phyloP scores from a whole-genome alignment of 306 rosid genomes.

The Arachis hypogaea region DNA sequence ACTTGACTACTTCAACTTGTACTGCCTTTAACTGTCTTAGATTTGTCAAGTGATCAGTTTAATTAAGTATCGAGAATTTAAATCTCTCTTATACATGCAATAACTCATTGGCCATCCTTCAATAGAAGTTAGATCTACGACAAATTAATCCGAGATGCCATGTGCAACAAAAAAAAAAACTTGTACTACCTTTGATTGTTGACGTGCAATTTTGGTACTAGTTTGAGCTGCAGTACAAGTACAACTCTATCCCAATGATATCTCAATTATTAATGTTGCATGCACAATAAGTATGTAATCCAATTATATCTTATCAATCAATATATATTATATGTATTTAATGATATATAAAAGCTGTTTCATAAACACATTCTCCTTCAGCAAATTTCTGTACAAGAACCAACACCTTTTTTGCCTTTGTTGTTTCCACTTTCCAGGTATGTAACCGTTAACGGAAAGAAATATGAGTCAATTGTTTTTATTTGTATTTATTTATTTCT shows the following conservation, averaged over 20 bases:
- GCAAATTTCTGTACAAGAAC: neutral
- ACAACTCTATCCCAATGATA: neutral
- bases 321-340: no score
- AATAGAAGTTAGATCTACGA: no score
- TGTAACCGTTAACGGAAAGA: slow-evolving; percentile 1
- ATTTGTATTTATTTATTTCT: neutral
- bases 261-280: neutral
- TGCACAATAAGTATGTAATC: no score
- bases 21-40: no score
- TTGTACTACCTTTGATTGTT: slow-evolving; percentile 22
- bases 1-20: no score
- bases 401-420: neutral
- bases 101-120: no score
- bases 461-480: neutral
- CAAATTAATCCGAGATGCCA: no score
- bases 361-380: slow-evolving; percentile 1
- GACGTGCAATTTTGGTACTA: slow-evolving; percentile 28
- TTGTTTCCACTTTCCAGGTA: slow-evolving; percentile 1
- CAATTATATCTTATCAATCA: no score
- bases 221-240: slow-evolving; percentile 33
- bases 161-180: no score
- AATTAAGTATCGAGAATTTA: no score
- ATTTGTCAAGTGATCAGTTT: no score
- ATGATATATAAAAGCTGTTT: neutral
- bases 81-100: no score